Conservation (phyloP, 257 asterid species). For the Pogostemon cablin region DNA sequence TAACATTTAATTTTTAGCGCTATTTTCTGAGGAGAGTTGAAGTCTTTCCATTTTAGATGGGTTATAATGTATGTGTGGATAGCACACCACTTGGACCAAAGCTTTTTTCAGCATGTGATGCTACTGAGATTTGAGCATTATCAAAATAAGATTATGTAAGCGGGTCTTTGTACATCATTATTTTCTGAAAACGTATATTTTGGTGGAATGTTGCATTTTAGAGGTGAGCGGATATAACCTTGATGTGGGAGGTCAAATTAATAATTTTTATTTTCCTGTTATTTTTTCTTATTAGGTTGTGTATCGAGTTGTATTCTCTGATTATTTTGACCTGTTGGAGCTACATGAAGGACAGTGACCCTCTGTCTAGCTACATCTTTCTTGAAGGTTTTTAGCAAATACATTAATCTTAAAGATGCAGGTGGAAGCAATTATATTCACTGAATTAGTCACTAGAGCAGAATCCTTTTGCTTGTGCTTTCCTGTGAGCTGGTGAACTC, state of each 20-base stretch:
- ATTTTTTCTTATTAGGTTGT: too few species aligned
- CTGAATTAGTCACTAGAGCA: neutral
- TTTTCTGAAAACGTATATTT: conserved; percentile 16
- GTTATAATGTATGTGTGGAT: neutral
- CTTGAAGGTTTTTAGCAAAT: conserved; percentile 4
- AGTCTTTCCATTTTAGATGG: neutral
- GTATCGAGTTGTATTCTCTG: neutral
- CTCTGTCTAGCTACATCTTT: neutral
- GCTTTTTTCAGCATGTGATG: conserved; percentile 1
- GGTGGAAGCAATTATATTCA: conserved; percentile 1
- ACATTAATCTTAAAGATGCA: neutral
- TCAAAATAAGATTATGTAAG: neutral
- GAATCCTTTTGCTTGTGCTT: conserved; percentile 1
- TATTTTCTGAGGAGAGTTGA: neutral
- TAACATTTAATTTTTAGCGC: too few species aligned
- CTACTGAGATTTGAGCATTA: neutral
- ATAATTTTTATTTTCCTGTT: neutral
- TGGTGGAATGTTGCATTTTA: conserved; percentile 29
- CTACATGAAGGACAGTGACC: conserved; percentile 1
- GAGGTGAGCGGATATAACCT: neutral
- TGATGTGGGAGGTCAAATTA: neutral
- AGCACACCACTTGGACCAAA: neutral
- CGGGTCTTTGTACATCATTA: neutral
- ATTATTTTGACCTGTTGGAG: conserved; percentile 14
- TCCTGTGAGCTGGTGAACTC: neutral